phyloP scores from a whole-genome alignment of 2,329 filamentous ascomycete species.

The Drechslerella stenobrocha region DNA sequence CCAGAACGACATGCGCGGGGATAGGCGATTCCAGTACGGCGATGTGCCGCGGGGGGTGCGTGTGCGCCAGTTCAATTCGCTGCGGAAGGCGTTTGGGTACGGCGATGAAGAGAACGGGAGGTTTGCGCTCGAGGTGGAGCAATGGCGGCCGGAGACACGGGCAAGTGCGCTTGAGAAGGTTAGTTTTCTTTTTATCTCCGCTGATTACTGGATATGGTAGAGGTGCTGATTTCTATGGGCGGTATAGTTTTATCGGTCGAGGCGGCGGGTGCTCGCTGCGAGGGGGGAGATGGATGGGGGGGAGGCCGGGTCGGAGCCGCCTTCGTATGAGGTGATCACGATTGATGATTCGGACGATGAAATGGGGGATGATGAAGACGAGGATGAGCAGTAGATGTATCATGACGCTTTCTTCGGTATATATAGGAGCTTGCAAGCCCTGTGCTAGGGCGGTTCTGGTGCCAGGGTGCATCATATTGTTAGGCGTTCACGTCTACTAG shows the following conservation, averaged over 20 bases:
- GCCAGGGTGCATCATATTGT: not conserved
- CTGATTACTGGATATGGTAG: not conserved
- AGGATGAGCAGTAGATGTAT: slow-evolving; percentile 9
- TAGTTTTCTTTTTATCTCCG: slow-evolving; percentile 1
- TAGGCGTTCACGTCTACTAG: not conserved
- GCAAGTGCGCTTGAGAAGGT: slow-evolving; percentile 41
- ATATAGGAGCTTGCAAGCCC: not conserved
- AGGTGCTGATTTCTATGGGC: not conserved
- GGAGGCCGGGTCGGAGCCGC: slow-evolving; percentile 10
- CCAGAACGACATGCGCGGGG: slow-evolving; percentile 50
- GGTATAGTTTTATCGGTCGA: slow-evolving; percentile 37
- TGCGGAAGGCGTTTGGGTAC: slow-evolving; percentile 80
- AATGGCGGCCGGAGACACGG: slow-evolving; percentile 82
- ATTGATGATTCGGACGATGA: slow-evolving; percentile 38
- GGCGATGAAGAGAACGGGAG: slow-evolving; percentile 64
- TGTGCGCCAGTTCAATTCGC: slow-evolving; percentile 83
- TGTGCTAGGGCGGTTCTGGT: too few relatives aligned
- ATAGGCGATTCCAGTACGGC: slow-evolving; percentile 54
- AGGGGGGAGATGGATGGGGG: slow-evolving; percentile 25
- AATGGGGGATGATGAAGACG: slow-evolving; percentile 27
- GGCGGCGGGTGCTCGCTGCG: slow-evolving; percentile 17
- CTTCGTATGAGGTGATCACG: slow-evolving; percentile 27
- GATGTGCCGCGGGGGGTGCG: slow-evolving; percentile 69
- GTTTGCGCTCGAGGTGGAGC: slow-evolving; percentile 87
- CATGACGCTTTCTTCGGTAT: not conserved